Evolutionary conservation across 1,284 basidiomycete genomes (phyloP).

Genomic region (Ustilago loliicola): DNA sequence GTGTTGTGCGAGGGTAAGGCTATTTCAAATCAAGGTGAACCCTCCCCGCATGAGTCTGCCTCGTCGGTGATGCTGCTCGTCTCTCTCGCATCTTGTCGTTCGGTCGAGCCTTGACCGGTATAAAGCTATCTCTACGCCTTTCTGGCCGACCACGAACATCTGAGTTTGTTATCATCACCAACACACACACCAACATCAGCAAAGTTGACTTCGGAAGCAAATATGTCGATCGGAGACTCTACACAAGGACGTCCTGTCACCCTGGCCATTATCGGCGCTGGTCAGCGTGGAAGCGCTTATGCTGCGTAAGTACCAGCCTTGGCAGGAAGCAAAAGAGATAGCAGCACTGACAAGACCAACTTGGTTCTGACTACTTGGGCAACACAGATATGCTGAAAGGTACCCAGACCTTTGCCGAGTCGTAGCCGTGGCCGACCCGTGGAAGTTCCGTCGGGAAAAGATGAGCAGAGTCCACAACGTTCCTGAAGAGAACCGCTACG

Average conservation of each 20-base stretch:
- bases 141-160: neutral
- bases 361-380: neutral
- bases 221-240: slow-evolving; percentile 40
- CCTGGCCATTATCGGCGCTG: slow-evolving; percentile 44
- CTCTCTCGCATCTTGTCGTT: slow-evolving; percentile 1
- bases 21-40: slow-evolving; percentile 21
- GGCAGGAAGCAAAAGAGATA: neutral
- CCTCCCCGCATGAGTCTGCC: slow-evolving; percentile 8
- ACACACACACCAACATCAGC: neutral
- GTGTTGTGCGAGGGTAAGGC: slow-evolving; percentile 3
- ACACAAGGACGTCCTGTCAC: slow-evolving; percentile 28
- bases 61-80: neutral
- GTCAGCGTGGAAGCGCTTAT: slow-evolving; percentile 42
- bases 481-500: slow-evolving; percentile 29
- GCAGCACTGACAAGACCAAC: neutral
- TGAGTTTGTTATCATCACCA: slow-evolving; percentile 6
- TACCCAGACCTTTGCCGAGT: slow-evolving; percentile 33
- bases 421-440: slow-evolving; percentile 40
- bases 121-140: slow-evolving; percentile 9
- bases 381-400: slow-evolving; percentile 27
- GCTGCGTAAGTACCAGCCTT: slow-evolving; percentile 29
- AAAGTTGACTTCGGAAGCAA: slow-evolving; percentile 1
- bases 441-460: slow-evolving; percentile 44
- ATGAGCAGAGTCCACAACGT: slow-evolving; percentile 45
- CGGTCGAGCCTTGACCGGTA: slow-evolving; percentile 1